Conservation (phyloP, 2,329 filamentous ascomycete genomes). For the Botrytis pseudocinerea region DNA sequence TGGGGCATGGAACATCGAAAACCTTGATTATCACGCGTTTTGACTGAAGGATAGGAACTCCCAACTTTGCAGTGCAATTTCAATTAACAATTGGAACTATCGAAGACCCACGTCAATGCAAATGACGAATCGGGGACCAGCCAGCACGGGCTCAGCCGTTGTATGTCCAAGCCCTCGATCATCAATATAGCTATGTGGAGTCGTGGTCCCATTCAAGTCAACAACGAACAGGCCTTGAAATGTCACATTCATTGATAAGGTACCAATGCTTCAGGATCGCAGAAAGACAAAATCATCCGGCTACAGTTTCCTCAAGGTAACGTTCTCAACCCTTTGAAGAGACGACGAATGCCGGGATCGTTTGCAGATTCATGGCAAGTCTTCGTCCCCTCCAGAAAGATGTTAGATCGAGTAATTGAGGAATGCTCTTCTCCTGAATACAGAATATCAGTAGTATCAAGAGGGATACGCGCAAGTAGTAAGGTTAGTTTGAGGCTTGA, state of each 20-base stretch:
- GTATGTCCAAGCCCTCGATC: background rate
- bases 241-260: background rate
- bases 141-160: slow-evolving; percentile 3
- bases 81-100: background rate
- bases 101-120: background rate
- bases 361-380: background rate
- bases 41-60: background rate
- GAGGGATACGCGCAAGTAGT: background rate
- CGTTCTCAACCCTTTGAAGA: too few relatives aligned
- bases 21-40: background rate
- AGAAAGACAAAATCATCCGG: background rate
- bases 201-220: background rate
- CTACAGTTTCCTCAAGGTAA: background rate
- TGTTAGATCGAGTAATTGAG: background rate
- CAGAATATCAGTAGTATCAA: background rate
- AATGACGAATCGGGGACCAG: background rate
- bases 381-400: background rate
- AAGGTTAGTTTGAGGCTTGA: background rate
- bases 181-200: background rate
- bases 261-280: background rate
- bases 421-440: background rate
- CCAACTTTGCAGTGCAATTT: background rate
- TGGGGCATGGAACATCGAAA: background rate
- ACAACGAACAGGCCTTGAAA: background rate
- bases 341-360: background rate